Evolutionary conservation across 768 basidiomycete genomes (phyloP).

Genomic region (Podaxis carcinomalis): DNA sequence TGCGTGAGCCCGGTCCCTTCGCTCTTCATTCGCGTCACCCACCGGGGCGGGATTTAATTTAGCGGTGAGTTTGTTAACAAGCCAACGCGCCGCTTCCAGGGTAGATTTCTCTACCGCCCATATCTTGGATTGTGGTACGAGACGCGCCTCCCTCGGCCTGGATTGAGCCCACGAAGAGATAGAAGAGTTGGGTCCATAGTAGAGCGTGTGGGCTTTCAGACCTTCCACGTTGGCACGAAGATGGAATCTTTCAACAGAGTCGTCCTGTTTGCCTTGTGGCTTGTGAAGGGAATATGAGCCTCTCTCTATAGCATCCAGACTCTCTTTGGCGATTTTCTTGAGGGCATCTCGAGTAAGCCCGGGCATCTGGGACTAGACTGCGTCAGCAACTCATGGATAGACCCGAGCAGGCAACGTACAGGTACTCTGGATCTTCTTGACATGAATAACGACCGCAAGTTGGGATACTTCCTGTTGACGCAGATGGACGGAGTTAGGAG

Average conservation of each 20-base stretch:
- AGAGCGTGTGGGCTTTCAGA: conserved; percentile 38
- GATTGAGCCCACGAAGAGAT: conserved; percentile 39
- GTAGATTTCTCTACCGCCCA: conserved; percentile 46
- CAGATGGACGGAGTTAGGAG: not conserved
- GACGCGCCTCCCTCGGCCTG: not conserved
- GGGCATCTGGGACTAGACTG: not conserved
- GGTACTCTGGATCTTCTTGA: not conserved
- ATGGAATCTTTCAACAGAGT: not conserved
- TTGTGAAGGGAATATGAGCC: not conserved
- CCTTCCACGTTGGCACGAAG: conserved; percentile 20
- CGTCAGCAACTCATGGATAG: not conserved
- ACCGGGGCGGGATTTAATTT: not conserved
- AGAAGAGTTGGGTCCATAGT: conserved; percentile 44
- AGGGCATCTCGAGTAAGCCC: not conserved
- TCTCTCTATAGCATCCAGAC: not conserved
- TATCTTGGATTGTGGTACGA: conserved; percentile 18
- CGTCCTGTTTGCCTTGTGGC: not conserved
- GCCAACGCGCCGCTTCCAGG: conserved; percentile 41
- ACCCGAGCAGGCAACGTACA: not conserved
- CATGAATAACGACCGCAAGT: not conserved
- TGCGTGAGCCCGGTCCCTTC: not conserved
- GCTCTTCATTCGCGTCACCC: not conserved
- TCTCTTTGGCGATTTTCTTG: not conserved
- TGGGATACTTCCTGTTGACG: not conserved
- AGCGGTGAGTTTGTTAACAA: conserved; percentile 12